These are phyloP conservation scores for Calonectria honghensis DNA, from an alignment of 2,329 filamentous ascomycete species.

Conservation along the genomic window DNA sequence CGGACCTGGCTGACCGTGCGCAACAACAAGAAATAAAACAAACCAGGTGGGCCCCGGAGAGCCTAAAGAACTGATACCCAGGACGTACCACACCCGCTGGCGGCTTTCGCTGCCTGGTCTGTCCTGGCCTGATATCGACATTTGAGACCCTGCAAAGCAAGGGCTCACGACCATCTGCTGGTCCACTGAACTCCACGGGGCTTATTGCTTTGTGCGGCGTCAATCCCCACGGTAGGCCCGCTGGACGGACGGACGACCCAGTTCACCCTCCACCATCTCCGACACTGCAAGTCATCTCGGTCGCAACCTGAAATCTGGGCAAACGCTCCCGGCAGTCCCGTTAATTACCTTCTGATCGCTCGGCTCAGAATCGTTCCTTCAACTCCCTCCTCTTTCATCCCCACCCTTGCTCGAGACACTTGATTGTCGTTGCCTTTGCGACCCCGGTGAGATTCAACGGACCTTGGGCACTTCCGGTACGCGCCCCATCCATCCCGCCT, in stretches of 20 bases:
- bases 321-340: slow-evolving; percentile 47
- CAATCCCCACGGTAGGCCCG: slow-evolving; percentile 41
- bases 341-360: slow-evolving; percentile 19
- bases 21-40: slow-evolving; percentile 2
- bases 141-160: slow-evolving; percentile 30
- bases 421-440: slow-evolving; percentile 26
- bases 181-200: slow-evolving; percentile 41
- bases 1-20: slow-evolving; percentile 15
- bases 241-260: slow-evolving; percentile 46
- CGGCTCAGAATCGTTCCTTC: slow-evolving; percentile 25
- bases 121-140: slow-evolving; percentile 33
- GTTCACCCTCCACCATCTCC: slow-evolving; percentile 53
- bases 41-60: no score
- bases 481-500: slow-evolving; percentile 36
- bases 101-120: slow-evolving; percentile 23
- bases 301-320: slow-evolving; percentile 47
- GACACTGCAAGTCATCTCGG: slow-evolving; percentile 45
- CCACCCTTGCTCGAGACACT: slow-evolving; percentile 30
- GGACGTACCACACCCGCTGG: slow-evolving; percentile 23
- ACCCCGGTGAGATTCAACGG: slow-evolving; percentile 25
- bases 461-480: slow-evolving; percentile 26
- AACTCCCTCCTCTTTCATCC: neutral
- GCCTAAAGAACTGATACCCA: slow-evolving; percentile 26
- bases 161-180: slow-evolving; percentile 29
- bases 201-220: slow-evolving; percentile 35